A percentile compares a stretch with the other conserved stretches of the same genome.
Conservation (phyloP, 2,329 filamentous ascomycete species). For the Penicillium olsonii region DNA sequence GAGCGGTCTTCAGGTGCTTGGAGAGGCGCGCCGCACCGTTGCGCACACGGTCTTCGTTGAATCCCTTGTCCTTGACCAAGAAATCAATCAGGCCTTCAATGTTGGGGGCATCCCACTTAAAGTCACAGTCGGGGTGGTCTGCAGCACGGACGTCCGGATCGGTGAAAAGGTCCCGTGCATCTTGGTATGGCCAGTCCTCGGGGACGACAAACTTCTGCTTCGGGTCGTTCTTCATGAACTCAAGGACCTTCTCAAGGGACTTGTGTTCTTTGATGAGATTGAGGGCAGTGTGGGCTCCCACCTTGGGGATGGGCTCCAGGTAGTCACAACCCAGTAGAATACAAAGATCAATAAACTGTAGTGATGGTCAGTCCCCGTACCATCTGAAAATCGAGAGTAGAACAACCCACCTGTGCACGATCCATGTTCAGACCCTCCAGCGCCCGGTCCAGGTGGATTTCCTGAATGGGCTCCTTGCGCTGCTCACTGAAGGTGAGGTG, state of each 20-base stretch:
- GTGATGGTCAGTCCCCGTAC: constrained; percentile 6
- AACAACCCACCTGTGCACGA: constrained; percentile 66
- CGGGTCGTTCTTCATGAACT: constrained; percentile 71
- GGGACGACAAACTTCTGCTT: constrained; percentile 82
- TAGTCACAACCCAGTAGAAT: constrained; percentile 98
- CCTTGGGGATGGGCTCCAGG: constrained; percentile 90
- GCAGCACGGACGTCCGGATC: constrained; percentile 83
- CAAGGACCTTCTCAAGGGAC: constrained; percentile 82
- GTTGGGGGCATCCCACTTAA: constrained; percentile 96
- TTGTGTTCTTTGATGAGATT: constrained; percentile 94
- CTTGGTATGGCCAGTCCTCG: constrained; percentile 94
- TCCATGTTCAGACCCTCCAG: constrained; percentile 88
- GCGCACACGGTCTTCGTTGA: constrained; percentile 91
- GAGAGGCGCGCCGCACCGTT: constrained; percentile 73
- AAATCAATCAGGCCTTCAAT: constrained; percentile 86
- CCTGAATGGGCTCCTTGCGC: constrained; percentile 94
- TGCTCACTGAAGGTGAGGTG: constrained; percentile 97
- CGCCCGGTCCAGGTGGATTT: constrained; percentile 85
- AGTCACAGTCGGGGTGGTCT: constrained; percentile 85
- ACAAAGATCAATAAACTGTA: constrained; percentile 92
- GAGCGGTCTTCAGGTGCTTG: constrained; percentile 88
- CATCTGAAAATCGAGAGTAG: constrained; percentile 8
- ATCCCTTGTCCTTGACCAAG: constrained; percentile 90
- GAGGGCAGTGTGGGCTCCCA: constrained; percentile 87
- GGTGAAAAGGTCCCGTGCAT: constrained; percentile 89